Conservation (phyloP, 306 rosid genomes). For the Mucuna pruriens region DNA sequence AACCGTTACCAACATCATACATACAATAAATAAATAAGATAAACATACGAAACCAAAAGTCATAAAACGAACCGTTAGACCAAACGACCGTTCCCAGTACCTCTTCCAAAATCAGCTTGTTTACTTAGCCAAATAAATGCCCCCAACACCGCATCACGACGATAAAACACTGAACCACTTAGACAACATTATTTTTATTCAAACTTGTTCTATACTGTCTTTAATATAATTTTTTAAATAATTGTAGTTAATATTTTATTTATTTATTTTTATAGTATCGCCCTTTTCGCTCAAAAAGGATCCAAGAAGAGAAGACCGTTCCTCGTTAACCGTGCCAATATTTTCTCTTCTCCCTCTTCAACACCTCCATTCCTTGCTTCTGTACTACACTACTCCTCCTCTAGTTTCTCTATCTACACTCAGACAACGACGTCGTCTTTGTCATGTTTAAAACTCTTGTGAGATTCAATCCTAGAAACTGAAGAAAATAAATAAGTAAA, state of each 20-base stretch:
- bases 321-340: constrained; percentile 67
- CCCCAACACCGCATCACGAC: not conserved
- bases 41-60: not conserved
- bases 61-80: constrained; percentile 24
- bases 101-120: not conserved
- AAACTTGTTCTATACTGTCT: not conserved
- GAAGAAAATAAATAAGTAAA: not conserved
- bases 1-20: constrained; percentile 32
- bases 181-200: constrained; percentile 1
- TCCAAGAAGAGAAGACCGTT: constrained; percentile 74
- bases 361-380: not conserved
- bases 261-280: not conserved
- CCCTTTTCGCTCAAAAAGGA: constrained; percentile 18
- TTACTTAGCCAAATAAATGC: not conserved
- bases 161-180: not conserved
- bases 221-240: not conserved
- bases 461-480: not conserved
- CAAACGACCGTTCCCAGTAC: not conserved
- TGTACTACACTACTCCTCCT: not conserved
- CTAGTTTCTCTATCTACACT: constrained; percentile 22
- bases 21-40: not conserved
- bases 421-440: constrained; percentile 56
- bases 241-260: not conserved
- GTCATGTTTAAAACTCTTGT: constrained; percentile 47
- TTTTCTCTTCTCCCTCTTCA: not conserved